Evolutionary conservation across 129 eudicot genomes (phyloP).

Genomic region (Flaveria bidentis): DNA sequence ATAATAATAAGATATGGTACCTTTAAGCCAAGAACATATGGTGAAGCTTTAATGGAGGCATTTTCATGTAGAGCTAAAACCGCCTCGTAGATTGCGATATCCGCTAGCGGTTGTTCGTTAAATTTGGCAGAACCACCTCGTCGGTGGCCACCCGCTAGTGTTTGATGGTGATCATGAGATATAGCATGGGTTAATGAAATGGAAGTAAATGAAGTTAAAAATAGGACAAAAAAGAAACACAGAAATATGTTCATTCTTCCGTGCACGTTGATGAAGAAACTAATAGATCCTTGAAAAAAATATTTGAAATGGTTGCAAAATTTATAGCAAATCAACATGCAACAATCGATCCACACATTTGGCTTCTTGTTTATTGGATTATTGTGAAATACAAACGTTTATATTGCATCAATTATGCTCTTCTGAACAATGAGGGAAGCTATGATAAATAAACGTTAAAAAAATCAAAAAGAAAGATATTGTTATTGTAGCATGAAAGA

Average conservation of each 20-base stretch:
- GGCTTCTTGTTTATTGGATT: not conserved
- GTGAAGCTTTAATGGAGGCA: slow-evolving; percentile 30
- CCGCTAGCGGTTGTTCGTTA: slow-evolving; percentile 30
- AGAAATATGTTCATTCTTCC: slow-evolving; percentile 16
- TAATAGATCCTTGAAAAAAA: too few species aligned
- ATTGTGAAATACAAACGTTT: not conserved
- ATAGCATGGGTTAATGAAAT: slow-evolving; percentile 1
- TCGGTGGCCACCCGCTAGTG: not conserved
- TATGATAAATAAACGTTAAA: not conserved
- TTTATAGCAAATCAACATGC: not conserved
- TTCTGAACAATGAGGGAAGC: slow-evolving; percentile 4
- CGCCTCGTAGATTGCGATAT: slow-evolving; percentile 32
- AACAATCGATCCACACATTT: not conserved
- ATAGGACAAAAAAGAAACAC: not conserved
- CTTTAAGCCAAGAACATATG: slow-evolving; percentile 29
- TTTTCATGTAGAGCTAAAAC: slow-evolving; percentile 35
- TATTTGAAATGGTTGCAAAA: not conserved
- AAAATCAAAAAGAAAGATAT: too few species aligned
- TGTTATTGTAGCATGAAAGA: not conserved
- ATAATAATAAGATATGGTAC: not conserved
- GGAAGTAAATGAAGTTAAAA: slow-evolving; percentile 14
- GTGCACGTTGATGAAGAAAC: not conserved
- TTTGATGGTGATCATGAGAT: slow-evolving; percentile 1
- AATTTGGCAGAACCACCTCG: not conserved
- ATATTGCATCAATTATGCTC: not conserved